These are phyloP conservation scores for Aspergillus brasiliensis DNA, from an alignment of 2,329 filamentous ascomycete species.

Conservation along the genomic window DNA sequence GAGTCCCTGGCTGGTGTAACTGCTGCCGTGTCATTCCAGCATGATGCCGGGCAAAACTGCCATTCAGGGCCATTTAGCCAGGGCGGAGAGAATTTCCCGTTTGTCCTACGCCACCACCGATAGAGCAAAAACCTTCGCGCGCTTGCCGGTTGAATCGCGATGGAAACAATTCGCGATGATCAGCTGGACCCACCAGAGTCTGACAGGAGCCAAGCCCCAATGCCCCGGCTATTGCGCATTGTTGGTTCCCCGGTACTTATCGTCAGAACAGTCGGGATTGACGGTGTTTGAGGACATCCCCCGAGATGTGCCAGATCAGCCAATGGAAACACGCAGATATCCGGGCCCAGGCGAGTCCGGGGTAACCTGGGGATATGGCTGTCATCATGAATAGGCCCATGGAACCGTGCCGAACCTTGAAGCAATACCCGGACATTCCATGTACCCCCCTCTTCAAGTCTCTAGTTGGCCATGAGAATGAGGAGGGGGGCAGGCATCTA, in stretches of 20 bases:
- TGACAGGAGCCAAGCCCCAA: neutral
- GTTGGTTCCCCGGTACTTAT: neutral
- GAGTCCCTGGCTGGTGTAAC: neutral
- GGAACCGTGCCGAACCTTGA: conserved; percentile 6
- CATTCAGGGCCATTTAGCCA: neutral
- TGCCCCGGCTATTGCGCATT: neutral
- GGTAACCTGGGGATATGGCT: neutral
- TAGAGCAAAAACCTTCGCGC: neutral
- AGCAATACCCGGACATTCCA: neutral
- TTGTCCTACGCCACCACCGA: neutral
- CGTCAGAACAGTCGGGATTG: neutral
- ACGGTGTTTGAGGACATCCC: neutral
- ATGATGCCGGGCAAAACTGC: conserved; percentile 13
- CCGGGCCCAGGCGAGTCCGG: neutral
- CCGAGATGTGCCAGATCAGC: neutral
- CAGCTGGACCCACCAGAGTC: neutral
- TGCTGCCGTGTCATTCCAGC: neutral
- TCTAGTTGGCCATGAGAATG: neutral
- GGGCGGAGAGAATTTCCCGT: conserved; percentile 24
- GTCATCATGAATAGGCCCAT: conserved; percentile 5
- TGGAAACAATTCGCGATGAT: neutral
- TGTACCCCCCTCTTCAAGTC: neutral
- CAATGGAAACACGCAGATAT: neutral
- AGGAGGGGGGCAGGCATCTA: neutral
- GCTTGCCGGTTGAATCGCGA: neutral